Evolutionary conservation across 2,329 filamentous ascomycete species (phyloP), one percentile per base, ranked within the genome.

Genomic region (Chalara sp.): DNA sequence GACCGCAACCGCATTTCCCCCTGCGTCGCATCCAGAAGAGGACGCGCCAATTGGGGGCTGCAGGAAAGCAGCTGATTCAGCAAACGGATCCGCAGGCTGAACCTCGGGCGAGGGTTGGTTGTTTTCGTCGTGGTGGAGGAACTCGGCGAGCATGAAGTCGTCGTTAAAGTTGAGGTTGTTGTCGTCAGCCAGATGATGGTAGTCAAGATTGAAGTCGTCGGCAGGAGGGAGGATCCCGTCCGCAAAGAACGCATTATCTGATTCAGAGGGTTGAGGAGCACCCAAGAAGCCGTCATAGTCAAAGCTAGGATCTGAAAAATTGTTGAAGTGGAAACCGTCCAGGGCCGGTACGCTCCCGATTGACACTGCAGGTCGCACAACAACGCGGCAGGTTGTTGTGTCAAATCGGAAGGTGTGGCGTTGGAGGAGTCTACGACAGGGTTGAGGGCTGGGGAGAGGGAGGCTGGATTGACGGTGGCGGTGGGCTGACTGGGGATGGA

Each of bases 341-440:
- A 66, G 56, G 58, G 61, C 62, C 59, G 53, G 54, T 59, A 59
- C 57, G 58, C 79, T 77, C 75, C 81, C 86, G 87, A 92, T 85
- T 83, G 93, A 97, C 93, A 99, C 93, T 87, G 93, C 93, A 95
- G 93, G 93, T 96, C 93, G 70, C 86, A 97, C 93, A 97, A 96
- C 92, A 96, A 86, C 91, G 81, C 93, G 80, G 93, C 93, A 97
- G 93, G 91, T 96, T 95, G 91, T 96, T 96, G 93, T 96, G 91
- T 93, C 93, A 82, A 75, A 80, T 95, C 89, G 83, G 87, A 79
- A 74, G 62, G 63, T 58, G 55, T 59, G 57, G 60, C 62, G 61
- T 60, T 61, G 58, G 63, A 56, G 47, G 55, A 54, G 39, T 82
- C 78, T 55, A 72, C 64, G 32, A 81, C 71, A 11, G 80, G 77